phyloP scores from a whole-genome alignment of 352 stramenopile genomes.

The Albugo candida region DNA sequence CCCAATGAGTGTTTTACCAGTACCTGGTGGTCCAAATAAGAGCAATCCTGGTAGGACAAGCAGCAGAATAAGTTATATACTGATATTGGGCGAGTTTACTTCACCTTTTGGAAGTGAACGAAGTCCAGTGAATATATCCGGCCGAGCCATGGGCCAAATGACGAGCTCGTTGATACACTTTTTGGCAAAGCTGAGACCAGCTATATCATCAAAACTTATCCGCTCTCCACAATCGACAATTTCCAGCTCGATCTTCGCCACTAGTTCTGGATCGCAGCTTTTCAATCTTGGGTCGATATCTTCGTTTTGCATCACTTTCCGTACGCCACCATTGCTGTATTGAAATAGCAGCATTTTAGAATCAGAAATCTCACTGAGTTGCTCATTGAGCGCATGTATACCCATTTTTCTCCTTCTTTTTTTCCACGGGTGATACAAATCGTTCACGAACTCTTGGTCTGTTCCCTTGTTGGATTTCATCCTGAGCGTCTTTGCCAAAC shows the following conservation, averaged over 20 bases:
- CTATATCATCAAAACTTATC: constrained; percentile 96
- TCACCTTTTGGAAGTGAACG: constrained; percentile 80
- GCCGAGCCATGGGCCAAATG: constrained; percentile 94
- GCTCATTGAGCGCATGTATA: not conserved
- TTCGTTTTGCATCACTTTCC: constrained; percentile 15
- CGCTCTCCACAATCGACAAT: constrained; percentile 88
- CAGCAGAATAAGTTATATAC: not conserved
- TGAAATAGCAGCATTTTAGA: not conserved
- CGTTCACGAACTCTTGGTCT: constrained; percentile 1
- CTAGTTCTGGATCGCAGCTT: constrained; percentile 87
- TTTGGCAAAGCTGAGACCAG: constrained; percentile 94
- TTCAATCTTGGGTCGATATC: constrained; percentile 87
- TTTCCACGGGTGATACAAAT: not conserved
- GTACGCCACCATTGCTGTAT: not conserved
- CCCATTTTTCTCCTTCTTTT: no score
- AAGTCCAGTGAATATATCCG: constrained; percentile 95
- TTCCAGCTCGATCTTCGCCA: constrained; percentile 94
- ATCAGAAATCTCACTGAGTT: not conserved
- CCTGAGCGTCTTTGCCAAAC: constrained; percentile 16
- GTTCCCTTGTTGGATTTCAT: constrained; percentile 2
- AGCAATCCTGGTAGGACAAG: constrained; percentile 55
- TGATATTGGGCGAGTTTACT: not conserved
- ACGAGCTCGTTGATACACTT: constrained; percentile 96
- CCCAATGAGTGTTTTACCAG: constrained; percentile 96
- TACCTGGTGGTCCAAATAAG: constrained; percentile 89